phyloP scores from a whole-genome alignment of 345 rosid genomes.

The Euphorbia tirucalli region DNA sequence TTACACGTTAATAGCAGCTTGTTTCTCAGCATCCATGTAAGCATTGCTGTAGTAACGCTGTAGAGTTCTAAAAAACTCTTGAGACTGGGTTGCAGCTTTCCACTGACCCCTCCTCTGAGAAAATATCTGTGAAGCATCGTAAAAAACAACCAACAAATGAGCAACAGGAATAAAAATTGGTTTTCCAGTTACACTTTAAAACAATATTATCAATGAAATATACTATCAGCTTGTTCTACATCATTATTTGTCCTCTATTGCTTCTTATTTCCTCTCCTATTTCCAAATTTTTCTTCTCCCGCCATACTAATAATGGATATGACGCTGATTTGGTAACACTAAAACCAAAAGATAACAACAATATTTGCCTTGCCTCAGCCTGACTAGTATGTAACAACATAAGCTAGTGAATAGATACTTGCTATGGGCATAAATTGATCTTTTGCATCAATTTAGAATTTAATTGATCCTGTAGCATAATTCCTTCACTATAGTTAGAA shows the following conservation, averaged over 20 bases:
- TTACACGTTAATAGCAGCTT: conserved; percentile 92
- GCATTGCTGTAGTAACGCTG: conserved; percentile 95
- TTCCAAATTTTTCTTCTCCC: too few species aligned
- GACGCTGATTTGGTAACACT: too few species aligned
- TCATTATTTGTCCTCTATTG: too few species aligned
- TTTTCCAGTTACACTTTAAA: too few species aligned
- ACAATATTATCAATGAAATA: too few species aligned
- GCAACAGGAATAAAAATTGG: not conserved
- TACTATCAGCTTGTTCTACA: too few species aligned
- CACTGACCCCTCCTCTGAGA: conserved; percentile 97
- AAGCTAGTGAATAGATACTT: not conserved
- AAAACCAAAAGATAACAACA: too few species aligned
- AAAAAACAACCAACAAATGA: not conserved
- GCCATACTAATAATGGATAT: too few species aligned
- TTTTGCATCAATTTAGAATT: not conserved
- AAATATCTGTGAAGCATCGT: conserved; percentile 59
- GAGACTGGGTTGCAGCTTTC: conserved; percentile 96
- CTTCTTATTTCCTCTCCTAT: too few species aligned
- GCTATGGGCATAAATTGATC: not conserved
- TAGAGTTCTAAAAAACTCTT: conserved; percentile 76
- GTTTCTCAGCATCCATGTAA: conserved; percentile 88
- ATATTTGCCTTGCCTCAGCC: too few species aligned
- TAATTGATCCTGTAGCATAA: not conserved
- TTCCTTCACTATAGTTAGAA: not conserved
- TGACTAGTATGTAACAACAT: too few species aligned